phyloP scores from a whole-genome alignment of 2,329 filamentous ascomycete species.

The Ilyonectria destructans region DNA sequence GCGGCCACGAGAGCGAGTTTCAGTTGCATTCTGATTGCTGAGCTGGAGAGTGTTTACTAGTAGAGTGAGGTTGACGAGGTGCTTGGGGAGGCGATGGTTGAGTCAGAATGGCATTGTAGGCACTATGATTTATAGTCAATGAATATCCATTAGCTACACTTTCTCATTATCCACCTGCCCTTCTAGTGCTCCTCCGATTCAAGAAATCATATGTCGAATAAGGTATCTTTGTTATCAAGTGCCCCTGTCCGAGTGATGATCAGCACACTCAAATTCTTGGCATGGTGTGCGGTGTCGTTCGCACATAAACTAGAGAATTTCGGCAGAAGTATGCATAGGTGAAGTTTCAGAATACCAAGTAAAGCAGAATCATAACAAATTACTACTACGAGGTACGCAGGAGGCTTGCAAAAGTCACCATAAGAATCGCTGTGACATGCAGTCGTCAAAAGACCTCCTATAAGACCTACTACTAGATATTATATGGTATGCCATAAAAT shows the following conservation, averaged over 20 bases:
- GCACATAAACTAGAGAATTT: too few species aligned
- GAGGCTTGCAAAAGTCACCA: too few species aligned
- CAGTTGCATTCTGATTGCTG: conserved; percentile 28
- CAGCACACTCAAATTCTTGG: neutral
- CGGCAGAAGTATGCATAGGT: too few species aligned
- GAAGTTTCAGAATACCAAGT: too few species aligned
- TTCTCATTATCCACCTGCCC: neutral
- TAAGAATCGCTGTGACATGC: too few species aligned
- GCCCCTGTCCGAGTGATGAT: neutral
- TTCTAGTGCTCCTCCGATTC: neutral
- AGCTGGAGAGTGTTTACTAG: neutral
- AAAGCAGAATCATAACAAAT: too few species aligned
- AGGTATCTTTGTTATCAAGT: neutral
- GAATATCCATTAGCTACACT: neutral
- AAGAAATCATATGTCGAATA: neutral
- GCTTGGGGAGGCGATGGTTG: neutral
- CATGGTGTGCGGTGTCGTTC: neutral
- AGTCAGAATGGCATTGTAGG: neutral
- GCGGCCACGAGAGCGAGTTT: conserved; percentile 36
- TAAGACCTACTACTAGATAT: too few species aligned
- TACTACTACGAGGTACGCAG: too few species aligned
- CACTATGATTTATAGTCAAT: neutral
- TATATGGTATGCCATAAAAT: too few species aligned
- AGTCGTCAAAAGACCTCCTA: too few species aligned
- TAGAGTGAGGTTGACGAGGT: conserved; percentile 28